phyloP scores from a whole-genome alignment of 371 early-diverging fungal species.

The Zychaea mexicana region DNA sequence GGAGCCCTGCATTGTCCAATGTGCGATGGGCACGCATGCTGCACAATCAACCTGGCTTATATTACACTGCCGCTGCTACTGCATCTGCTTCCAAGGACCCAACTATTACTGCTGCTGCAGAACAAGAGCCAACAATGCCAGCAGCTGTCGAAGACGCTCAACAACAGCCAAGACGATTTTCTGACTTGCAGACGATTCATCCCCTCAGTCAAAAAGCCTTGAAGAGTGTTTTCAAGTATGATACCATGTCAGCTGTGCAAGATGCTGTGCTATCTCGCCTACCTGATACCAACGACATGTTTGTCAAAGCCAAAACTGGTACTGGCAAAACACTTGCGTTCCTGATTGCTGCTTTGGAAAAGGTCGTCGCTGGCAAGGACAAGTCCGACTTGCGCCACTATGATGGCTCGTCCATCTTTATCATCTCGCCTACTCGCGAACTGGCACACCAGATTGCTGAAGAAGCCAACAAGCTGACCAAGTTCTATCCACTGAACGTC shows the following conservation, averaged over 20 bases:
- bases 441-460: conserved; percentile 92
- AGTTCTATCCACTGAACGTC: conserved; percentile 68
- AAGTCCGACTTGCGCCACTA: conserved; percentile 35
- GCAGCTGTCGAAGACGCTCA: conserved; percentile 1
- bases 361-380: conserved; percentile 42
- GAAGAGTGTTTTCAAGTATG: conserved; percentile 67
- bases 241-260: conserved; percentile 83
- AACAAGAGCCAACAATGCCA: background rate
- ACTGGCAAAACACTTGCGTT: conserved; percentile 98
- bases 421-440: conserved; percentile 98
- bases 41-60: background rate
- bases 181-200: conserved; percentile 51
- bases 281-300: conserved; percentile 79
- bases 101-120: background rate
- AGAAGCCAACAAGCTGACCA: conserved; percentile 77
- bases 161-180: conserved; percentile 46
- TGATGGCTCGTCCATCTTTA: conserved; percentile 70
- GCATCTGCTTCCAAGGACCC: background rate
- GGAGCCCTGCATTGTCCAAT: background rate
- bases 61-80: background rate
- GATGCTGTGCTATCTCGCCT: conserved; percentile 71
- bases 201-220: conserved; percentile 68
- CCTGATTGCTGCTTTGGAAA: conserved; percentile 87
- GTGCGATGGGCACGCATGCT: background rate
- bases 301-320: conserved; percentile 97